phyloP scores from a whole-genome alignment of 805 yeast species.

The Saccharomycopsis oosterbeekiorum region DNA sequence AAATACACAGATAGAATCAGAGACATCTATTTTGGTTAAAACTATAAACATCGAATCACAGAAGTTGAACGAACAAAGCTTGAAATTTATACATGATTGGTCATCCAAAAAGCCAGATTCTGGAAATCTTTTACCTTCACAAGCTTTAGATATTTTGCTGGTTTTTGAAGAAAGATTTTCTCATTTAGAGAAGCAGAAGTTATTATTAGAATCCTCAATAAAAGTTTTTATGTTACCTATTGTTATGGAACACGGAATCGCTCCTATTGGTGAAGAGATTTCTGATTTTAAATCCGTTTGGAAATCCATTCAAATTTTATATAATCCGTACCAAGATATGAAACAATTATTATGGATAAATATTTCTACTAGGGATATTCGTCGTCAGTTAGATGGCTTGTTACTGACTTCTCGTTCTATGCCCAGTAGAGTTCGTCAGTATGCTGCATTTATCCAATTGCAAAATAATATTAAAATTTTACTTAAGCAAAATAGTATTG shows the following conservation, averaged over 20 bases:
- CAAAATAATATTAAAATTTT: constrained; percentile 35
- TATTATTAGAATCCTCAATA: constrained; percentile 27
- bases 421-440: constrained; percentile 53
- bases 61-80: constrained; percentile 28
- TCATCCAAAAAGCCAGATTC: constrained; percentile 35
- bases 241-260: constrained; percentile 24
- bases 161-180: constrained; percentile 24
- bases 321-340: constrained; percentile 36
- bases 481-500: constrained; percentile 29
- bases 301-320: constrained; percentile 45
- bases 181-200: constrained; percentile 14
- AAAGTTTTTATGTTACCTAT: constrained; percentile 28
- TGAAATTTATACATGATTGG: constrained; percentile 38
- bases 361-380: constrained; percentile 35
- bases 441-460: constrained; percentile 57
- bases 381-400: constrained; percentile 42
- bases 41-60: constrained; percentile 33
- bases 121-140: constrained; percentile 31
- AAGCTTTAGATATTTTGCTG: constrained; percentile 34
- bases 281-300: constrained; percentile 51
- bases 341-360: constrained; percentile 39
- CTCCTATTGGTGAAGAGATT: constrained; percentile 37
- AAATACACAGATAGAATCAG: constrained; percentile 30
- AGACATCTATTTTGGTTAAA: constrained; percentile 33
- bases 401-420: constrained; percentile 36